phyloP scores from a whole-genome alignment of 306 rosid genomes.

The Vigna hirtella region DNA sequence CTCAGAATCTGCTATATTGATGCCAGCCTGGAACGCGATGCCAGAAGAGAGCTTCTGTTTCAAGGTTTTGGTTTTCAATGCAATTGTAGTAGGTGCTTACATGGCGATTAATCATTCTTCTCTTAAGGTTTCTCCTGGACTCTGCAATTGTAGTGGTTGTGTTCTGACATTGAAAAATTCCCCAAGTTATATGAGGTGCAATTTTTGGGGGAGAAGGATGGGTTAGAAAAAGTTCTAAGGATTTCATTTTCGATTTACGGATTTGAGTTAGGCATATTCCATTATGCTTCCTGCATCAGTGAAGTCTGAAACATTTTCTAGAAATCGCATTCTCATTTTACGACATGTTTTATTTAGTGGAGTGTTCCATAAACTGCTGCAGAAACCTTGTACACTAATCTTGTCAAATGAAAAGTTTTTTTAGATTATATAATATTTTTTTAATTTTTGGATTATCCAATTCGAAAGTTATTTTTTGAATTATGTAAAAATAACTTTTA shows the following conservation, averaged over 20 bases:
- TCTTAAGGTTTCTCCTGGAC: neutral
- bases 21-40: conserved; percentile 72
- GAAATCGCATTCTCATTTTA: conserved; percentile 6
- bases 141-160: conserved; percentile 19
- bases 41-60: conserved; percentile 67
- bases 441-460: too few species aligned
- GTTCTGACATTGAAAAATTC: neutral
- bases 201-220: neutral
- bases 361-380: too few species aligned
- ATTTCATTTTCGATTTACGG: neutral
- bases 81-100: conserved; percentile 71
- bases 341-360: neutral
- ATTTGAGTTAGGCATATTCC: neutral
- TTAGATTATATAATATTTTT: too few species aligned
- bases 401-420: too few species aligned
- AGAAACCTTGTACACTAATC: too few species aligned
- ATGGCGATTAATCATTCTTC: conserved; percentile 57
- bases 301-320: neutral
- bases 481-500: too few species aligned
- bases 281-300: neutral
- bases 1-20: conserved; percentile 93
- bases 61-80: conserved; percentile 86
- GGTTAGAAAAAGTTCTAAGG: neutral
- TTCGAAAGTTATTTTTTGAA: too few species aligned
- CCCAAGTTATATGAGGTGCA: neutral